Percentiles rank a stretch among this genome's conserved stretches.
Evolutionary conservation across 805 yeast genomes (phyloP).

Genomic region (Candida ipomoeae): DNA sequence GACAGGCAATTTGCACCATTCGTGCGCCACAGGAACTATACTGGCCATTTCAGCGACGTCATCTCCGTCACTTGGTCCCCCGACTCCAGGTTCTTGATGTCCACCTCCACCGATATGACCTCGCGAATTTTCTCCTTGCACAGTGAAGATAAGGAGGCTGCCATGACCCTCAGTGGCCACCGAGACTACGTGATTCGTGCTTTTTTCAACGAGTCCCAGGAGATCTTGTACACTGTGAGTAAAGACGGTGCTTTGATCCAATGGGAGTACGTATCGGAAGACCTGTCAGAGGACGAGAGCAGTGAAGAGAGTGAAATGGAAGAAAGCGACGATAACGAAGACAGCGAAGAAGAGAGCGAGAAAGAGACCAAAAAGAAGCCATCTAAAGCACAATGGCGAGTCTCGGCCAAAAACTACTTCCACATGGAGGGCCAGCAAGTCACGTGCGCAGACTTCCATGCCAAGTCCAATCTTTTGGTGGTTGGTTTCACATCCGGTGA

Average conservation of each 20-base stretch:
- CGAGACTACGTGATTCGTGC: constrained; percentile 84
- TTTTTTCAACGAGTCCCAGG: constrained; percentile 84
- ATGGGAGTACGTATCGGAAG: constrained; percentile 76
- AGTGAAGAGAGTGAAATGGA: constrained; percentile 31
- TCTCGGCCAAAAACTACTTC: constrained; percentile 71
- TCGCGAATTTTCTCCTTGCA: constrained; percentile 77
- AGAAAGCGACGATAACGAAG: constrained; percentile 15
- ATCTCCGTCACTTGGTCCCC: constrained; percentile 80
- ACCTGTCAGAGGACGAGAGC: constrained; percentile 34
- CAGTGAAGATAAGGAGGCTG: constrained; percentile 63
- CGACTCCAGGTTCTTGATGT: constrained; percentile 82
- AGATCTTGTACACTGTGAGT: constrained; percentile 83
- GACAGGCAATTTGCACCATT: constrained; percentile 96
- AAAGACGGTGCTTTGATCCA: constrained; percentile 91
- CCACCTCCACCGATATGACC: constrained; percentile 87
- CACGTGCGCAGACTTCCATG: constrained; percentile 79
- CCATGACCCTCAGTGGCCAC: constrained; percentile 88
- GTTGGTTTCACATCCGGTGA: constrained; percentile 90
- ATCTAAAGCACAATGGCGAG: constrained; percentile 56
- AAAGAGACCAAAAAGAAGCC: neutral
- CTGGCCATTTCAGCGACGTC: constrained; percentile 88
- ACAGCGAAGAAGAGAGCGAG: constrained; percentile 1
- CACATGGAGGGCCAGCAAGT: constrained; percentile 61
- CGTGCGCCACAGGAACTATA: constrained; percentile 81
- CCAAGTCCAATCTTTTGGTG: constrained; percentile 64